Conservation (phyloP, 1,139 yeast genomes). For the Zygoascus sp. region DNA sequence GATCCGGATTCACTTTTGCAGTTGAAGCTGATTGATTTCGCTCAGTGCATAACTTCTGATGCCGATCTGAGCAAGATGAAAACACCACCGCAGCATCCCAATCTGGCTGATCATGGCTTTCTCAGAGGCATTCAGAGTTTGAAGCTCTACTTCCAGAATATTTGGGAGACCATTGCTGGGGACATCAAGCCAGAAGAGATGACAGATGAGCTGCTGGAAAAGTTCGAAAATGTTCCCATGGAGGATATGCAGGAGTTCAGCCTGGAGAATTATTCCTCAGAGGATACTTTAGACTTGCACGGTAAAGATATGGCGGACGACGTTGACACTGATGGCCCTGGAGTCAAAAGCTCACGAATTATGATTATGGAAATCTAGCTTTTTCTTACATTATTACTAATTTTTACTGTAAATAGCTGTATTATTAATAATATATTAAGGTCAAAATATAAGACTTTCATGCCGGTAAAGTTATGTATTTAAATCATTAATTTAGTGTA, state of each 20-base stretch:
- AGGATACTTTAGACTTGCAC: slow-evolving; percentile 7
- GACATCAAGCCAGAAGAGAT: slow-evolving; percentile 16
- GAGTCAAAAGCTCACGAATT: slow-evolving; percentile 1
- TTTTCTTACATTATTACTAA: not conserved
- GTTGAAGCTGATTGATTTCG: slow-evolving; percentile 87
- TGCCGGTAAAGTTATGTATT: too few relatives aligned
- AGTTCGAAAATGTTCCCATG: slow-evolving; percentile 20
- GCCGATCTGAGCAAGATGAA: slow-evolving; percentile 42
- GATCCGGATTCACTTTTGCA: slow-evolving; percentile 37
- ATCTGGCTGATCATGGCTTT: slow-evolving; percentile 74
- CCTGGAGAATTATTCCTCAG: slow-evolving; percentile 5
- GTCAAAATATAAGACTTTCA: too few relatives aligned
- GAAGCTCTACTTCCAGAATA: slow-evolving; percentile 48
- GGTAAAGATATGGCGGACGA: slow-evolving; percentile 3
- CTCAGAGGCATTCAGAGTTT: slow-evolving; percentile 73
- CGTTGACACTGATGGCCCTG: not conserved
- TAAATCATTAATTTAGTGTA: too few relatives aligned
- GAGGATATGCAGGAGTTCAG: slow-evolving; percentile 12
- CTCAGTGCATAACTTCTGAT: slow-evolving; percentile 82
- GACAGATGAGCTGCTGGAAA: slow-evolving; percentile 14
- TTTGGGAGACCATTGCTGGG: slow-evolving; percentile 28
- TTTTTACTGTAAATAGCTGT: slow-evolving; percentile 3
- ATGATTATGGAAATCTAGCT: slow-evolving; percentile 5
- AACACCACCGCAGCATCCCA: slow-evolving; percentile 67
- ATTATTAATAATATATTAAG: not conserved